Evolutionary conservation across 2,329 filamentous ascomycete species (phyloP).

Genomic region (Ophiosphaerella narmari): DNA sequence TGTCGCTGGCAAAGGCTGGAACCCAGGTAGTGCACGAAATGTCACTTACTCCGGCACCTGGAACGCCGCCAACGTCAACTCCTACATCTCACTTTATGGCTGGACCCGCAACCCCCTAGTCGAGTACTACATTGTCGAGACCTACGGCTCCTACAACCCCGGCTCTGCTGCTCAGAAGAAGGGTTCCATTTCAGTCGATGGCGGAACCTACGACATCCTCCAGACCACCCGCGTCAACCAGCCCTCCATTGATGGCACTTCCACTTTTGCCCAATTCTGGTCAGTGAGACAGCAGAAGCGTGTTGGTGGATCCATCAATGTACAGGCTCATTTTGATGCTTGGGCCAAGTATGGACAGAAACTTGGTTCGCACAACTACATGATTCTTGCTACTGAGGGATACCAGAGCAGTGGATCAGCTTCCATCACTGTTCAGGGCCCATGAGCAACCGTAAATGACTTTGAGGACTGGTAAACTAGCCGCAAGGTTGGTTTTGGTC

Average conservation of each 20-base stretch:
- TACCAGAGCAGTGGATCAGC: slow-evolving; percentile 57
- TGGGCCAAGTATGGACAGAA: slow-evolving; percentile 57
- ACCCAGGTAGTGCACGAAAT: slow-evolving; percentile 54
- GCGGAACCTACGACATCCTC: slow-evolving; percentile 59
- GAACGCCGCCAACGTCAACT: slow-evolving; percentile 53
- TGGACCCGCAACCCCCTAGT: slow-evolving; percentile 61
- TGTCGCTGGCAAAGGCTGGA: slow-evolving; percentile 62
- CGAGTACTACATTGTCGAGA: slow-evolving; percentile 64
- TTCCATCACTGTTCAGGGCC: slow-evolving; percentile 50
- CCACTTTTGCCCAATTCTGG: slow-evolving; percentile 62
- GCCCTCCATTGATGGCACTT: slow-evolving; percentile 59
- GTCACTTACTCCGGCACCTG: slow-evolving; percentile 58
- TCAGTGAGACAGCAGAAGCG: slow-evolving; percentile 57
- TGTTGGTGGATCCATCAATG: slow-evolving; percentile 56
- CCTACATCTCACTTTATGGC: slow-evolving; percentile 62
- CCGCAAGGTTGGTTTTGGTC: too few species aligned
- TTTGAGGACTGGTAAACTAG: too few species aligned
- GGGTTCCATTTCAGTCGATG: slow-evolving; percentile 58
- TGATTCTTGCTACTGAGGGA: slow-evolving; percentile 61
- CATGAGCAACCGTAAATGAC: neutral
- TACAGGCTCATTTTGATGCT: slow-evolving; percentile 58
- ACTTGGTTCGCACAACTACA: slow-evolving; percentile 58
- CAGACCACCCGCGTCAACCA: slow-evolving; percentile 56
- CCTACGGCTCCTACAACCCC: slow-evolving; percentile 56
- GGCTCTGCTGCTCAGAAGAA: slow-evolving; percentile 54